Base-by-base conservation (phyloP, 2,329 filamentous ascomycete species). In the Botrytis squamosa region DNA sequence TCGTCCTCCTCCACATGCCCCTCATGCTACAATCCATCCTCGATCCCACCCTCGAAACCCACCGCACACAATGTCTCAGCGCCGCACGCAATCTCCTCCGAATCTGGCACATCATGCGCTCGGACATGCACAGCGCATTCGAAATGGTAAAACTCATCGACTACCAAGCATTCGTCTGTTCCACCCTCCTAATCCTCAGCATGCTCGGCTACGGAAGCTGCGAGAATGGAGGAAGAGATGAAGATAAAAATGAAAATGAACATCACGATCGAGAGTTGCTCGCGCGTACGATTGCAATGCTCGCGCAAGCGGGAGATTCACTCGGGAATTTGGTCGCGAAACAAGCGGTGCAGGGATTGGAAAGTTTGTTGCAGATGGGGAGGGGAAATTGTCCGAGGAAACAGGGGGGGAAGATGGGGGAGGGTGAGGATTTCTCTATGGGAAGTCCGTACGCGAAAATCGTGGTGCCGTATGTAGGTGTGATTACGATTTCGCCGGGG, bases 351-450 rank as follows among this genome's bases (percentile, higher is more conserved):
- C 49, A 52, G 25, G 49, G 49, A 52, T 49, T 49, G 12, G 46
- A 49, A 49, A 49, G 46, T 4, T 49, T 25, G 22, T 4, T 49
- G 46, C 9, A 5, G 46, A 25, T 49, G 46, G 46, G 46, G 46
- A 49, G 22, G 46, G 46, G 10, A 12, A 9, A 25, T 25, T 52
- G 49, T 7, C 22, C 25, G 49, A 25, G 49, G 25, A 25, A 1
- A 1, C 10, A 14, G 2, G 10, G 14, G 25, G 1, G 46, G 10
- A 6, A 4, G 4, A 14, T 4, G 4, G 10, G 22, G 7, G 18
- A 44, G 5, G 16, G 42, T 18, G 42, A 42, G 42, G 42, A 6
- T 18, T 44, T 3, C 0, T 44, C 42, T 8, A 0, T 20, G 22
- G 25, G 1, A 12, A 52, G n/a, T n/a, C 25, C 25, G 22, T 52